Conservation (phyloP, 2,329 filamentous ascomycete genomes). For the Colletotrichum theobromicola region DNA sequence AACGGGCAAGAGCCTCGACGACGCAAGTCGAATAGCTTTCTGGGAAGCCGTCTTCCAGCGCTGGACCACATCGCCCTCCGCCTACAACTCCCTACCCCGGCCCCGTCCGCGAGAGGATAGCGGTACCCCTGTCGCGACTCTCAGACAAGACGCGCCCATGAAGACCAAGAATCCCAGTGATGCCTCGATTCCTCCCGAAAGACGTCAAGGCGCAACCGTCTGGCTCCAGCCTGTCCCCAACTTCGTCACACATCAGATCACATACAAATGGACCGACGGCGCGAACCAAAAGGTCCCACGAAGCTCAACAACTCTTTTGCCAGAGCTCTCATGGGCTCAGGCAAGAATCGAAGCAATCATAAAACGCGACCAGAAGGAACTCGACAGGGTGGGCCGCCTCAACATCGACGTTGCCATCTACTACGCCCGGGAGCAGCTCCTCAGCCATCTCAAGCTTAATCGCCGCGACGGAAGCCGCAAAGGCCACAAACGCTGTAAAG, state of each 20-base stretch:
- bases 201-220: background rate
- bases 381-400: background rate
- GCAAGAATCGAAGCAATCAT: background rate
- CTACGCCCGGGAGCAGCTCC: background rate
- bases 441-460: background rate
- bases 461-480: background rate
- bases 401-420: background rate
- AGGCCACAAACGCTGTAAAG: background rate
- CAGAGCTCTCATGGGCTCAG: background rate
- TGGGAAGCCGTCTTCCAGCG: background rate
- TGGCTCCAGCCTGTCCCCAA: background rate
- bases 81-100: background rate
- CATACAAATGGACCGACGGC: background rate
- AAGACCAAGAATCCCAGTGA: too few relatives aligned
- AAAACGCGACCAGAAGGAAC: background rate
- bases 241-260: background rate
- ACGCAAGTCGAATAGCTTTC: background rate
- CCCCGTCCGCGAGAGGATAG: background rate
- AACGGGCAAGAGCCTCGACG: background rate
- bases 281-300: background rate
- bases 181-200: background rate
- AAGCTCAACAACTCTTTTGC: too few relatives aligned
- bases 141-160: too few relatives aligned
- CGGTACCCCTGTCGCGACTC: background rate
- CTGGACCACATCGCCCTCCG: background rate